Conservation (phyloP, 106 monocot species). For the Dioscorea alata region DNA sequence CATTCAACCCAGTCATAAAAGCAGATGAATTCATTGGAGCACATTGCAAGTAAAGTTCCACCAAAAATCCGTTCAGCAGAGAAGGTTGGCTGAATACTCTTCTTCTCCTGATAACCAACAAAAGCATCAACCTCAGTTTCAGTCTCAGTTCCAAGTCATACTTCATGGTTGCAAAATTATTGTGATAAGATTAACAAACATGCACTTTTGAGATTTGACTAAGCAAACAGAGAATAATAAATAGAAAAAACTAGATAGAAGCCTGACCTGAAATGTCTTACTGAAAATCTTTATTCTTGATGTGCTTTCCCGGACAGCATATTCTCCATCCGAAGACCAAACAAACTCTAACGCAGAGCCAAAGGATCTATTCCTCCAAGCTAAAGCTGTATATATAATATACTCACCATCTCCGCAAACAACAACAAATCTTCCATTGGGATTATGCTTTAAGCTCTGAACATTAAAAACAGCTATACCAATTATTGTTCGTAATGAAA, state of each 20-base stretch:
- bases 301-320: conserved; percentile 85
- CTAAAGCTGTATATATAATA: conserved; percentile 95
- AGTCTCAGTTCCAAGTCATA: too few species aligned
- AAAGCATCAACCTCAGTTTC: not conserved
- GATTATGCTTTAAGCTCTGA: conserved; percentile 95
- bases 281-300: conserved; percentile 88
- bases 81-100: conserved; percentile 79
- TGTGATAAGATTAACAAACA: too few species aligned
- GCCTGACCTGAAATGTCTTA: conserved; percentile 75
- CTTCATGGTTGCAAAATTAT: too few species aligned
- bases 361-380: conserved; percentile 98
- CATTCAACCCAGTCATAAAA: conserved; percentile 99
- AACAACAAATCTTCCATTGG: conserved; percentile 94
- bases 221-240: not conserved
- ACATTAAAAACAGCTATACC: not conserved
- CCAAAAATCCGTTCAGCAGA: conserved; percentile 93
- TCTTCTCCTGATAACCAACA: conserved; percentile 70
- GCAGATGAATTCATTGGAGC: conserved; percentile 96
- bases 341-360: conserved; percentile 90
- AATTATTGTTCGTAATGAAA: not conserved
- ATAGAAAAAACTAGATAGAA: not conserved
- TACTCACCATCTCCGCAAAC: conserved; percentile 98
- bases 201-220: too few species aligned
- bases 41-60: conserved; percentile 80
- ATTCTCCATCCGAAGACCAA: conserved; percentile 97